A percentile compares a stretch with the other conserved stretches of the same genome.
Evolutionary conservation across 2,329 filamentous ascomycete genomes (phyloP).

Genomic region (Pseudonectria foliicola): DNA sequence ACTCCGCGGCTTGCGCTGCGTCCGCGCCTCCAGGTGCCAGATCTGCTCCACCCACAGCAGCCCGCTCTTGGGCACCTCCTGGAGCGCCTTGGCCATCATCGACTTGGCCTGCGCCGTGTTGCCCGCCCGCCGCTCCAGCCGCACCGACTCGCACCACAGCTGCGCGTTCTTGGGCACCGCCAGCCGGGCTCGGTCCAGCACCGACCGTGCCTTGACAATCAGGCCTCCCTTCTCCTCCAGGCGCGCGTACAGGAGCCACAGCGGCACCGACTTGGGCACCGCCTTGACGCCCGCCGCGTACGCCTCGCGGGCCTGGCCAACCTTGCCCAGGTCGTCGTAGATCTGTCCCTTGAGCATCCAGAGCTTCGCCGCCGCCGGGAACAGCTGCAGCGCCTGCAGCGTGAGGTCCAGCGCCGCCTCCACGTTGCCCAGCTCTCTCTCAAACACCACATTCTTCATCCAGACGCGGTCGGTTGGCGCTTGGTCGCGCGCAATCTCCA

Average conservation of each 20-base stretch:
- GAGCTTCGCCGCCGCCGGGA: conserved; percentile 78
- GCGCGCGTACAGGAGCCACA: conserved; percentile 85
- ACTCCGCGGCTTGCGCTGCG: conserved; percentile 84
- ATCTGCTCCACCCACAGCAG: conserved; percentile 92
- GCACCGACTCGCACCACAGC: conserved; percentile 89
- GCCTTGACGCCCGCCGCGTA: conserved; percentile 84
- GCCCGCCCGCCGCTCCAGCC: conserved; percentile 80
- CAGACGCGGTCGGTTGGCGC: conserved; percentile 94
- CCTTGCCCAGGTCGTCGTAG: conserved; percentile 75
- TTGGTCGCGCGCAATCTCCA: conserved; percentile 76
- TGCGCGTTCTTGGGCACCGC: conserved; percentile 78
- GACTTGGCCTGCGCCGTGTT: conserved; percentile 80
- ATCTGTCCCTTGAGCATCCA: conserved; percentile 99
- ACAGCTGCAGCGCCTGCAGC: conserved; percentile 77
- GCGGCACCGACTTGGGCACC: conserved; percentile 71
- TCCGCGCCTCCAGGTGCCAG: conserved; percentile 85
- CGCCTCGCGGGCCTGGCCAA: conserved; percentile 80
- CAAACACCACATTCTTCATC: conserved; percentile 93
- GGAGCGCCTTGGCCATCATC: conserved; percentile 86
- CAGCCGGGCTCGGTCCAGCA: conserved; percentile 84
- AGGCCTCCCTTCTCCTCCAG: conserved; percentile 81
- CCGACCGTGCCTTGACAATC: conserved; percentile 84
- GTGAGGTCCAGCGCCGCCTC: conserved; percentile 82
- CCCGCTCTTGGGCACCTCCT: conserved; percentile 83
- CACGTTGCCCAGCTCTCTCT: conserved; percentile 72